Conservation (phyloP, 495 filamentous ascomycete genomes). For the Aspergillus carlsbadensis region DNA sequence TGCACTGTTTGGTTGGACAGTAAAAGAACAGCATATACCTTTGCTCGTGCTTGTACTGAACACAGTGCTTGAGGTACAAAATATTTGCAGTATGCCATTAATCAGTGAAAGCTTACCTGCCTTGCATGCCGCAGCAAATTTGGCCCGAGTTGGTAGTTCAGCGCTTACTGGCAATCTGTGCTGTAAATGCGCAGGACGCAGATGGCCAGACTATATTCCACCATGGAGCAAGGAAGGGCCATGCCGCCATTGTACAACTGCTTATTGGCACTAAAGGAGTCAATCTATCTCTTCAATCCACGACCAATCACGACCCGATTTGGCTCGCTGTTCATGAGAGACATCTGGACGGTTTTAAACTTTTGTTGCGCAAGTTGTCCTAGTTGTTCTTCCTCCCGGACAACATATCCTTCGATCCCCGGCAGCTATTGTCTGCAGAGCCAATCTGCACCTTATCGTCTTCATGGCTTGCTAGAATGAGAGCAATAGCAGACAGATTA, state of each 20-base stretch:
- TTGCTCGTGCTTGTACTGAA: conserved; percentile 15
- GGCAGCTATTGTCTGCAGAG: no score
- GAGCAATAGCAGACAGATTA: no score
- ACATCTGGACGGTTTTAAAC: no score
- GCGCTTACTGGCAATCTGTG: not conserved
- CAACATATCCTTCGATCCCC: no score
- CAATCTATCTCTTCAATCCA: no score
- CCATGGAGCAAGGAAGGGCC: conserved; percentile 7
- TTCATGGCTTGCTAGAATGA: no score
- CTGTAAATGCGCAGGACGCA: not conserved
- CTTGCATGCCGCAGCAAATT: conserved; percentile 18
- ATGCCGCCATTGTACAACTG: not conserved
- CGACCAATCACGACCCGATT: no score
- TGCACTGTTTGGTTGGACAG: conserved; percentile 26
- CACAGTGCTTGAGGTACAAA: not conserved
- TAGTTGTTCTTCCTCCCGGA: no score
- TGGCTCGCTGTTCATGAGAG: no score
- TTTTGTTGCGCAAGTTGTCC: no score
- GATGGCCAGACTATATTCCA: conserved; percentile 7
- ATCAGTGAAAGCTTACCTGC: conserved; percentile 18
- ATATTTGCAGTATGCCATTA: conserved; percentile 18
- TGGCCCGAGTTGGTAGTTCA: conserved; percentile 10
- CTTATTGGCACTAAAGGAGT: not conserved
- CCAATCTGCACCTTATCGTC: no score
- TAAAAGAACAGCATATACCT: conserved; percentile 20